These are phyloP conservation scores for Kodamaea sp. DNA, from an alignment of 1,139 yeast genomes.

Conservation along the genomic window DNA sequence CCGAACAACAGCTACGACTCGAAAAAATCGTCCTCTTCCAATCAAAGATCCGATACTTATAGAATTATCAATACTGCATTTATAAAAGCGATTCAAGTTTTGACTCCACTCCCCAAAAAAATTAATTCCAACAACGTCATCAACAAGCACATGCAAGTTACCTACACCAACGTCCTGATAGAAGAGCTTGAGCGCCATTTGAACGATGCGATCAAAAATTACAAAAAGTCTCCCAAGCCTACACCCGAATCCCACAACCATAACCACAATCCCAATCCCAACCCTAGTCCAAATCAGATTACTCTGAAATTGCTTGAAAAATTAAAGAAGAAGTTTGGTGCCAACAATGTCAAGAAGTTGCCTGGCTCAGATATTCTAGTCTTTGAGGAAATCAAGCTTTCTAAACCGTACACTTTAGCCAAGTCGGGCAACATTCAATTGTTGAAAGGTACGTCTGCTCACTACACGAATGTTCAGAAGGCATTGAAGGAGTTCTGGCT, in stretches of 20 bases:
- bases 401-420: slow-evolving; percentile 32
- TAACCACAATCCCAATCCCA: neutral
- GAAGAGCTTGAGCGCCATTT: slow-evolving; percentile 20
- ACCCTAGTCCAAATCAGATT: slow-evolving; percentile 6
- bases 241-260: neutral
- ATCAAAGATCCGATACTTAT: slow-evolving; percentile 32
- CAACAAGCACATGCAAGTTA: slow-evolving; percentile 9
- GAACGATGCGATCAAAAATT: slow-evolving; percentile 14
- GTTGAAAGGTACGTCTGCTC: slow-evolving; percentile 33
- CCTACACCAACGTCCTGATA: slow-evolving; percentile 14
- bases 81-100: slow-evolving; percentile 53
- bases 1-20: slow-evolving; percentile 20
- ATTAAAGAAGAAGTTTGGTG: slow-evolving; percentile 23
- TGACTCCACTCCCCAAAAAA: slow-evolving; percentile 27
- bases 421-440: slow-evolving; percentile 24
- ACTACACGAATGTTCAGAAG: slow-evolving; percentile 49
- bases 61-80: slow-evolving; percentile 59
- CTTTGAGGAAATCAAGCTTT: slow-evolving; percentile 26
- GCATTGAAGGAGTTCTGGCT: slow-evolving; percentile 60
- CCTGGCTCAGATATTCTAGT: slow-evolving; percentile 26
- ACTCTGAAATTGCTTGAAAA: slow-evolving; percentile 23
- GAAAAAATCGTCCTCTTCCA: slow-evolving; percentile 14
- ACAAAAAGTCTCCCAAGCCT: slow-evolving; percentile 9
- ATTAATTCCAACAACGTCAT: slow-evolving; percentile 7
- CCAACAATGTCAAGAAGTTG: slow-evolving; percentile 24